Evolutionary conservation across 768 basidiomycete species (phyloP).

Genomic region (Lactarius psammicola): DNA sequence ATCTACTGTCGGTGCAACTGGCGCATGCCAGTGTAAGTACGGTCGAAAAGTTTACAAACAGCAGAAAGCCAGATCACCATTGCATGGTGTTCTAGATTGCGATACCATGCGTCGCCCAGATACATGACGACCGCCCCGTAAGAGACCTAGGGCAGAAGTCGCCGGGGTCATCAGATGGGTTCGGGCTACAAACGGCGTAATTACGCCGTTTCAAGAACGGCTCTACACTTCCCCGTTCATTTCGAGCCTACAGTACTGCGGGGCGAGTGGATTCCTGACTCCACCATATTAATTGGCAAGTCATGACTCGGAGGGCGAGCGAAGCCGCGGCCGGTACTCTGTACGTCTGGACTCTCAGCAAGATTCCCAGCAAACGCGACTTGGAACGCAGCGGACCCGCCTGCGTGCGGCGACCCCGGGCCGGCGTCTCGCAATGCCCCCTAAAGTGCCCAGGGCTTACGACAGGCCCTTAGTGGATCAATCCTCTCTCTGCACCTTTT

Average conservation of each 20-base stretch:
- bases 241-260: neutral
- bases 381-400: too few relatives aligned
- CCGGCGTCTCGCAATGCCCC: too few relatives aligned
- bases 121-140: neutral
- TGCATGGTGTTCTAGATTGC: neutral
- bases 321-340: too few relatives aligned
- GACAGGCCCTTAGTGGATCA: too few relatives aligned
- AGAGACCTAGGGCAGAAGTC: neutral
- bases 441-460: too few relatives aligned
- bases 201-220: neutral
- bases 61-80: neutral
- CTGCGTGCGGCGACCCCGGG: too few relatives aligned
- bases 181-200: neutral
- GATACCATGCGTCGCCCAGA: neutral
- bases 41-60: neutral
- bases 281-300: neutral
- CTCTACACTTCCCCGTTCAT: neutral
- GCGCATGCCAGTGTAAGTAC: neutral
- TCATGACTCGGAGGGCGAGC: neutral
- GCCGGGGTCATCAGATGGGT: neutral
- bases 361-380: too few relatives aligned
- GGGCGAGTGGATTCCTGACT: neutral
- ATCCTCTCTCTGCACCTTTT: too few relatives aligned
- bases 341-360: neutral
- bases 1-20: neutral